These are phyloP conservation scores for Hirsutella rhossiliensis DNA, from an alignment of 2,329 filamentous ascomycete genomes.

Conservation along the genomic window DNA sequence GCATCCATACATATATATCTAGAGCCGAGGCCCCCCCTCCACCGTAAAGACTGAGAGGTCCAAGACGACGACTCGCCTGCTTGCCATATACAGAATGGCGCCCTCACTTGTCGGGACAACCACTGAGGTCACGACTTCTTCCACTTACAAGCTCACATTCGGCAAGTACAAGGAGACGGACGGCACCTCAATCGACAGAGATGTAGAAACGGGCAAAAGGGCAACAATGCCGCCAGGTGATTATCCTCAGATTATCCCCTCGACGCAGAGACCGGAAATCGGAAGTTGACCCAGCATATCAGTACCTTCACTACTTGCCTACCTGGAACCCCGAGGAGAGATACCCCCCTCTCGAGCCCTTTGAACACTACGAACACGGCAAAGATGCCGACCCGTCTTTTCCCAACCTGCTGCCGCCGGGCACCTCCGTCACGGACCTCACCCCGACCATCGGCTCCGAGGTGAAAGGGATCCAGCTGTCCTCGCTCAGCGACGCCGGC, in stretches of 20 bases:
- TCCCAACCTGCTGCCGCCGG: constrained; percentile 50
- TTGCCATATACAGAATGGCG: constrained; percentile 7
- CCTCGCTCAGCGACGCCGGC: constrained; percentile 51
- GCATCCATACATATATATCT: neutral
- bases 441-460: constrained; percentile 67
- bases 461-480: constrained; percentile 59
- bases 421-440: constrained; percentile 43
- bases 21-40: neutral
- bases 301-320: constrained; percentile 63
- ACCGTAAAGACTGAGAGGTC: neutral
- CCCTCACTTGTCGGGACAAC: constrained; percentile 9
- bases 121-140: constrained; percentile 2
- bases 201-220: constrained; percentile 16
- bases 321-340: constrained; percentile 54
- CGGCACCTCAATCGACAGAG: constrained; percentile 11
- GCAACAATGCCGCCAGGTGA: constrained; percentile 14
- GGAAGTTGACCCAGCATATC: no score
- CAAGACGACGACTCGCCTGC: neutral
- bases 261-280: no score
- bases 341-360: constrained; percentile 54
- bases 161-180: constrained; percentile 20
- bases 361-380: constrained; percentile 64
- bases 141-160: constrained; percentile 12
- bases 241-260: no score
- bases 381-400: constrained; percentile 60